These are phyloP conservation scores for Globisporangium lucens DNA, from an alignment of 352 stramenopile species.

Conservation along the genomic window DNA sequence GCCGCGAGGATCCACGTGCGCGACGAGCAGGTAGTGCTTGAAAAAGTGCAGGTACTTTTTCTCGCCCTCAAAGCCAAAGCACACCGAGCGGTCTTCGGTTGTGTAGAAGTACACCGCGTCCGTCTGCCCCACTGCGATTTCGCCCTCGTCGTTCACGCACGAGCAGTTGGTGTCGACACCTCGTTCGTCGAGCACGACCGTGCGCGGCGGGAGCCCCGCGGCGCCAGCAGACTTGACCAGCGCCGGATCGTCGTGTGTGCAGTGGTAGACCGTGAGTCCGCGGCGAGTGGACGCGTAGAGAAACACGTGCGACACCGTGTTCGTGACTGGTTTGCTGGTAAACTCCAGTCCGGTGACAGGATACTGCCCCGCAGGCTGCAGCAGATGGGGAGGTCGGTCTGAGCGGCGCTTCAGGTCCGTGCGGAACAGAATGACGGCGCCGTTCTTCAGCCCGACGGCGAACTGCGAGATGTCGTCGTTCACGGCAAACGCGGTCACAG, in stretches of 20 bases:
- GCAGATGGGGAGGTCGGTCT: constrained; percentile 61
- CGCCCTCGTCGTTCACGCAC: constrained; percentile 81
- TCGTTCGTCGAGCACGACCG: constrained; percentile 76
- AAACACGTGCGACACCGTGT: constrained; percentile 61
- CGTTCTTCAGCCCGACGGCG: constrained; percentile 77
- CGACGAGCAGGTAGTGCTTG: constrained; percentile 85
- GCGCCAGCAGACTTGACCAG: constrained; percentile 65
- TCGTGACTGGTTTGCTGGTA: constrained; percentile 71
- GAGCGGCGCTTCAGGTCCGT: constrained; percentile 76
- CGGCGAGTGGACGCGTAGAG: constrained; percentile 78
- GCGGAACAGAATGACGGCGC: constrained; percentile 79
- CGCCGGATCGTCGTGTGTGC: constrained; percentile 76
- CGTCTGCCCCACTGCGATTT: constrained; percentile 79
- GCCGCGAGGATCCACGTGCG: constrained; percentile 75
- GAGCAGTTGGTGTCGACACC: constrained; percentile 80
- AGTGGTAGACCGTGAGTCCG: constrained; percentile 83
- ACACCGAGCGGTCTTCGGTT: constrained; percentile 83
- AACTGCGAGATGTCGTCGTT: constrained; percentile 84
- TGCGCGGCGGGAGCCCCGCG: constrained; percentile 58
- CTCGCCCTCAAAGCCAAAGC: constrained; percentile 86
- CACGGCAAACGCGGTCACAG: constrained; percentile 82
- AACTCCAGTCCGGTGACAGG: constrained; percentile 78
- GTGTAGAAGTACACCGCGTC: constrained; percentile 90
- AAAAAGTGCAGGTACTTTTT: constrained; percentile 87
- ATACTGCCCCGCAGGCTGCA: constrained; percentile 78